Conservation (phyloP, 768 basidiomycete genomes). For the Lactifluus volemus region DNA sequence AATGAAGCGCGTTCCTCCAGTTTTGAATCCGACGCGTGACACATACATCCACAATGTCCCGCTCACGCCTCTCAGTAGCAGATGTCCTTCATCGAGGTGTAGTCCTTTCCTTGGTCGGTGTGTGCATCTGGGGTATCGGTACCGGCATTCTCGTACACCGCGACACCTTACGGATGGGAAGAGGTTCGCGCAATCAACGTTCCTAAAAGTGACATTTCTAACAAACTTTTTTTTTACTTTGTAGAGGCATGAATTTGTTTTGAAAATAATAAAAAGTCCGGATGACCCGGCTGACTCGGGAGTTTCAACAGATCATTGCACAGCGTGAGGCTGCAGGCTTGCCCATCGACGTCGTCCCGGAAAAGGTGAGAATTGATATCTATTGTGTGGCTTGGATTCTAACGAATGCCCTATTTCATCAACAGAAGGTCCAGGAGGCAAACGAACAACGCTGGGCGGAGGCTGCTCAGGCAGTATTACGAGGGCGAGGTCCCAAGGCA, state of each 20-base stretch:
- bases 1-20: background rate
- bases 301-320: slow-evolving; percentile 8
- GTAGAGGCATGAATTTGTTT: slow-evolving; percentile 3
- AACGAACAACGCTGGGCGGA: slow-evolving; percentile 16
- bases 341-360: slow-evolving; percentile 9
- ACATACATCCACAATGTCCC: background rate
- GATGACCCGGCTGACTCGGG: background rate
- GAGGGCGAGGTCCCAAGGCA: background rate
- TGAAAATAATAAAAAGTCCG: background rate
- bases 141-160: slow-evolving; percentile 11
- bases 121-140: slow-evolving; percentile 11
- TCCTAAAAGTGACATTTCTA: background rate
- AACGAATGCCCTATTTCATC: background rate
- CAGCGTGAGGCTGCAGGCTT: slow-evolving; percentile 12
- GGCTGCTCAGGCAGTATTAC: slow-evolving; percentile 13
- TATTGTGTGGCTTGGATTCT: background rate
- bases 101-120: slow-evolving; percentile 9
- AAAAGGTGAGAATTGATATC: slow-evolving; percentile 1
- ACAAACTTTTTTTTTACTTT: background rate
- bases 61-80: slow-evolving; percentile 10
- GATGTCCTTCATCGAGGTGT: slow-evolving; percentile 15
- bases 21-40: too few species aligned
- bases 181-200: background rate
- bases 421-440: slow-evolving; percentile 15
- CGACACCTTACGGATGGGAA: slow-evolving; percentile 13